Evolutionary conservation across 75 land plant species (phyloP), one percentile per base, ranked within the genome.

Genomic region (Pinus tabuliformis): DNA sequence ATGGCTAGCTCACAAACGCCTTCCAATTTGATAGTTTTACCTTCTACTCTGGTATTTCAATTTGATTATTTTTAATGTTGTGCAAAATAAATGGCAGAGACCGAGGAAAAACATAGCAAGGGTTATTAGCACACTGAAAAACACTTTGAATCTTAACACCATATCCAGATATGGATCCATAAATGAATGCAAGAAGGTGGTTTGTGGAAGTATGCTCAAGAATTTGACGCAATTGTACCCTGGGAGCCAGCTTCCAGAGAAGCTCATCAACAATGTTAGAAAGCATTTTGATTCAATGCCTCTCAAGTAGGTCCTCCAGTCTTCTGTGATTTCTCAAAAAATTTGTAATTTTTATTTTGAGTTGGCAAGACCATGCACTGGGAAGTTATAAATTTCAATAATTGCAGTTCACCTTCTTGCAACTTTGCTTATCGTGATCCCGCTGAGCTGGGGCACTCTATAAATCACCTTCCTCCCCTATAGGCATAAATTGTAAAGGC

Each of bases 211-310:
- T 22, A 78, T 90, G 28, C 83, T 90, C 14, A 77, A 88, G 59
- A 86, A 84, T 72, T 76, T 91, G 57, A 86, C 90, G 3, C 90
- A 84, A 82, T 75, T 86, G 57, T 86, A 89, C 73, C 92, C 93
- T n/a, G 92, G 92, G 6, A 90, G 89, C 70, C 95, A 90, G 78
- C 76, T 92, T 45, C 95, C 93, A 1, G 93, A 92, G 83, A 90
- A 81, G 83, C 90, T 92, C 72, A 85, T 88, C 64, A 82, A 84
- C 57, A 90, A 81, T 62, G 75, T 90, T 59, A 84, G 95, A 42
- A 88, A 81, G 84, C 95, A 90, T 59, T 92, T 87, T 37, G 93
- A 92, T 76, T 88, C 91, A 6, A 70, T 92, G 73, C 95, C 95
- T 4, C 82, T 83, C 78, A 91, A 88, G 93, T 91, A 52, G 17